phyloP scores from a whole-genome alignment of 2,329 filamentous ascomycete species.

The Penicillium sp. region DNA sequence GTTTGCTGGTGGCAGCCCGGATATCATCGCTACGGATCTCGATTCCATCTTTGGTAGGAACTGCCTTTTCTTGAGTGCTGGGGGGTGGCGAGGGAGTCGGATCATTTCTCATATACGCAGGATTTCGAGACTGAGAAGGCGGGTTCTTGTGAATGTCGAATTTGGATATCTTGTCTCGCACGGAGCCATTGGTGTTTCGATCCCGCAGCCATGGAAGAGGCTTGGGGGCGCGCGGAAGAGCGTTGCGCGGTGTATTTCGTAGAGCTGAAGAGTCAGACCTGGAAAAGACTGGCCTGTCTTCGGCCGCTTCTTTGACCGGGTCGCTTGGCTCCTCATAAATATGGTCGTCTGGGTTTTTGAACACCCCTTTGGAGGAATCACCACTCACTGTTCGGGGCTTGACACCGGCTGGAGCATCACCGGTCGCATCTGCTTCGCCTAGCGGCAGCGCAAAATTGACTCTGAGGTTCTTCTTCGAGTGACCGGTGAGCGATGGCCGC shows the following conservation, averaged over 20 bases:
- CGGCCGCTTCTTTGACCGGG: conserved; percentile 20
- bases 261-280: conserved; percentile 48
- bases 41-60: conserved; percentile 69
- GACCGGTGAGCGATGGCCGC: conserved; percentile 24
- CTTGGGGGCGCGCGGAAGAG: conserved; percentile 50
- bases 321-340: conserved; percentile 84
- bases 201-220: conserved; percentile 40
- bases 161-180: conserved; percentile 47
- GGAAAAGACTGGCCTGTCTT: conserved; percentile 26
- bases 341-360: conserved; percentile 58
- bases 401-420: conserved; percentile 2
- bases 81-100: conserved; percentile 35
- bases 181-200: conserved; percentile 42
- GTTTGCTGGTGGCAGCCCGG: conserved; percentile 84
- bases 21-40: conserved; percentile 88
- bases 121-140: conserved; percentile 76
- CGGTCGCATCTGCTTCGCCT: conserved; percentile 19
- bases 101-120: conserved; percentile 71
- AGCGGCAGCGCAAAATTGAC: conserved; percentile 41
- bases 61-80: conserved; percentile 34
- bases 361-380: conserved; percentile 50
- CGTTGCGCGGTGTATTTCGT: conserved; percentile 61
- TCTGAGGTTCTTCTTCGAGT: conserved; percentile 36
- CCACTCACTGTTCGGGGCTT: conserved; percentile 35
- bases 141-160: conserved; percentile 82